Evolutionary conservation across 768 basidiomycete genomes (phyloP).

Genomic region (Russula ochroleuca): DNA sequence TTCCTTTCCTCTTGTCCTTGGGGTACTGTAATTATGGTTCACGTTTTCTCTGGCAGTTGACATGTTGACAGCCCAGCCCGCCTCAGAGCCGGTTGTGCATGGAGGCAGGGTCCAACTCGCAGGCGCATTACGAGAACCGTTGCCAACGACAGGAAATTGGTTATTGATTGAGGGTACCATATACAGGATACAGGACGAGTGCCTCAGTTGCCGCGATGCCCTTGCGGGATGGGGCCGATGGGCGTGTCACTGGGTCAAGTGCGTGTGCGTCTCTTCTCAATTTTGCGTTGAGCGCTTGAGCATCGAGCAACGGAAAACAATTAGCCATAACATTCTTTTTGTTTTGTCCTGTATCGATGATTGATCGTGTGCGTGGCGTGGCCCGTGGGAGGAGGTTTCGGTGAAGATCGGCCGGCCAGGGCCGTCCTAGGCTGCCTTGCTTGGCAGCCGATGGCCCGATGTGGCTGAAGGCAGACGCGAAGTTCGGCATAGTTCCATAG

Average conservation of each 20-base stretch:
- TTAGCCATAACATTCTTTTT: no score
- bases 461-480: background rate
- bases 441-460: background rate
- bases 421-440: background rate
- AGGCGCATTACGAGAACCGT: background rate
- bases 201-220: background rate
- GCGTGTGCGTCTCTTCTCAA: no score
- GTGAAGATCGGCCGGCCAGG: background rate
- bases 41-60: background rate
- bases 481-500: background rate
- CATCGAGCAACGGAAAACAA: no score
- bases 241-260: no score
- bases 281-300: no score
- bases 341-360: no score
- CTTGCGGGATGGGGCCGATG: no score
- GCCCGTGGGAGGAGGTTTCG: background rate
- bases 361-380: no score
- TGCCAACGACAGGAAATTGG: background rate
- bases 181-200: background rate
- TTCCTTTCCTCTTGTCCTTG: background rate
- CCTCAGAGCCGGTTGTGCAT: no score
- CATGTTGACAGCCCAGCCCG: no score
- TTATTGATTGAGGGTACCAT: background rate
- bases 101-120: no score
- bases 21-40: no score